Percentiles rank a stretch among this genome's conserved stretches.
phyloP scores from a whole-genome alignment of 805 yeast genomes.

The Candida qinlingensis region DNA sequence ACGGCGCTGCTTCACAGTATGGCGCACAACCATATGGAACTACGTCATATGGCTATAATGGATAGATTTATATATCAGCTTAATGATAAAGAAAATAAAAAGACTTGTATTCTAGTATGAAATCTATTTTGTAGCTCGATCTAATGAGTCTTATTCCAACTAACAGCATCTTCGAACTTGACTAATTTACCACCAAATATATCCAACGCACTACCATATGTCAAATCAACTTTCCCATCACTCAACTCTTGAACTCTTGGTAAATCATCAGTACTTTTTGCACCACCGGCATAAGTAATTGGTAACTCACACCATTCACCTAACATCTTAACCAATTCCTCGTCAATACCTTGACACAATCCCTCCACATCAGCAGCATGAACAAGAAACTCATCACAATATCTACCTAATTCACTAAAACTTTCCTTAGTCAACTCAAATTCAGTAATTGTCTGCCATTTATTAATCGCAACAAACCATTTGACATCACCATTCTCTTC shows the following conservation, averaged over 20 bases:
- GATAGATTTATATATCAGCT: conserved; percentile 1
- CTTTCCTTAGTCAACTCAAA: conserved; percentile 49
- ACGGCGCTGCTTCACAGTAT: conserved; percentile 14
- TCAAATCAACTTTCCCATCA: conserved; percentile 79
- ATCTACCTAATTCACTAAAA: conserved; percentile 47
- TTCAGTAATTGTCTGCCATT: conserved; percentile 90
- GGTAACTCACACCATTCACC: conserved; percentile 80
- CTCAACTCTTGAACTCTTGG: conserved; percentile 62
- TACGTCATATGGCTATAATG: conserved; percentile 9
- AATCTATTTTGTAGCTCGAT: too few species aligned
- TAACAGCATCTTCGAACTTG: conserved; percentile 64
- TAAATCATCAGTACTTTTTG: conserved; percentile 67
- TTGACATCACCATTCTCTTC: conserved; percentile 18
- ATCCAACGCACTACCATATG: conserved; percentile 90
- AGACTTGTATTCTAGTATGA: not conserved
- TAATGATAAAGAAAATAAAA: not conserved
- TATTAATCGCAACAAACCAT: conserved; percentile 97
- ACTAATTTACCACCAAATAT: conserved; percentile 90
- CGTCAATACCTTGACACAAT: conserved; percentile 87
- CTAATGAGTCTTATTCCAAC: conserved; percentile 54
- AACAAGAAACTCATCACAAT: conserved; percentile 82
- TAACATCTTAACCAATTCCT: conserved; percentile 60
- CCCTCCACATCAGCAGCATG: conserved; percentile 99
- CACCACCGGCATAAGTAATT: conserved; percentile 97
- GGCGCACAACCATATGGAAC: conserved; percentile 6